Conservation (phyloP, 495 filamentous ascomycete species). For the Penicillium samsonianum region DNA sequence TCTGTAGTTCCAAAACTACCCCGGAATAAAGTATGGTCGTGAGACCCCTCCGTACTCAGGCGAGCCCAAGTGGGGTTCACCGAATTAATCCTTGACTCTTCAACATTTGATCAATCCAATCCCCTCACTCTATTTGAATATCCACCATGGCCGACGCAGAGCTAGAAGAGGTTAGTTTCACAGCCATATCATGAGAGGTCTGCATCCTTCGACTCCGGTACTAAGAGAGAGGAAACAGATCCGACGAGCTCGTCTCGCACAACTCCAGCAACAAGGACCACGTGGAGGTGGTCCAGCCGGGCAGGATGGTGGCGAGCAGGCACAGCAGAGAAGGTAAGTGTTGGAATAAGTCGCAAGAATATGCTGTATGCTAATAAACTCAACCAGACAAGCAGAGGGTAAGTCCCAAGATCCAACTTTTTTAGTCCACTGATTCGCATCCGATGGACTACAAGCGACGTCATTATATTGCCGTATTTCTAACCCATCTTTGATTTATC, state of each 20-base stretch:
- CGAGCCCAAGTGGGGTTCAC: constrained; percentile 27
- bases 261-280: constrained; percentile 71
- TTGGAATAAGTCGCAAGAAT: constrained; percentile 2
- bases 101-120: neutral
- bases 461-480: neutral
- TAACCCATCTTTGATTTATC: constrained; percentile 12
- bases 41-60: constrained; percentile 16
- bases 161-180: constrained; percentile 66
- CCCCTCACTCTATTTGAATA: constrained; percentile 3
- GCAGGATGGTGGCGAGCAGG: constrained; percentile 50
- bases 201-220: constrained; percentile 2
- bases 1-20: neutral
- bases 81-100: constrained; percentile 9
- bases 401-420: constrained; percentile 16
- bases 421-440: neutral
- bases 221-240: constrained; percentile 56
- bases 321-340: constrained; percentile 64
- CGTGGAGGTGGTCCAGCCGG: constrained; percentile 41
- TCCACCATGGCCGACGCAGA: constrained; percentile 79
- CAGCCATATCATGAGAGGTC: neutral
- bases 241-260: constrained; percentile 82
- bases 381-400: constrained; percentile 67
- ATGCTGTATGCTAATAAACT: neutral
- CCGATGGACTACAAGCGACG: neutral
- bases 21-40: neutral